Percentiles rank a stretch among this genome's conserved stretches.
phyloP scores from a whole-genome alignment of 108 stramenopile genomes.

The Pseudonitzschia delicatissima region DNA sequence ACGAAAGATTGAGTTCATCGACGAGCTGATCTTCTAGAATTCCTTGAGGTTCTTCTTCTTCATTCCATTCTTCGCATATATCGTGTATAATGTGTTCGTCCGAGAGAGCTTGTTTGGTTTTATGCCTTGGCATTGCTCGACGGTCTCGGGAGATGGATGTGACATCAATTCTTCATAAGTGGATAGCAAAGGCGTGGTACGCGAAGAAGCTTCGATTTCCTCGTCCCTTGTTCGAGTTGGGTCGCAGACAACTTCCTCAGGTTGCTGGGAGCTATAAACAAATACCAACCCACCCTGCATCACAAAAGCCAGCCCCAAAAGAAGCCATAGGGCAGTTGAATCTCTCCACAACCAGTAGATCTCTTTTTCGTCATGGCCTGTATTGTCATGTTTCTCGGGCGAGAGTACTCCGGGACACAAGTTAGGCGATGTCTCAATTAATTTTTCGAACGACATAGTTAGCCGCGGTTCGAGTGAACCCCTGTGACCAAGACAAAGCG shows the following conservation, averaged over 20 bases:
- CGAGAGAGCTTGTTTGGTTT: constrained; percentile 12
- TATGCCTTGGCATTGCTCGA: neutral
- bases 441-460: constrained; percentile 31
- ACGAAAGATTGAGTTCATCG: neutral
- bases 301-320: constrained; percentile 5
- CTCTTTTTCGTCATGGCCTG: neutral
- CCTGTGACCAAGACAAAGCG: constrained; percentile 14
- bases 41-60: constrained; percentile 3
- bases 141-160: neutral
- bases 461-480: constrained; percentile 6
- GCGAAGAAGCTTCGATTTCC: neutral
- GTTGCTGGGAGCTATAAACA: neutral
- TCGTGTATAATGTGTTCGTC: constrained; percentile 14
- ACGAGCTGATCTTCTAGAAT: constrained; percentile 17
- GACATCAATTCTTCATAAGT: constrained; percentile 11
- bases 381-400: constrained; percentile 3
- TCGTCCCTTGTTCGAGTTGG: neutral
- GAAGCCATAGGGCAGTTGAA: constrained; percentile 5
- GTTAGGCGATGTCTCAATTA: neutral
- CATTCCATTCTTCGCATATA: constrained; percentile 12
- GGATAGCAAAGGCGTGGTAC: neutral
- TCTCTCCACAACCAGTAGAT: neutral
- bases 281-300: constrained; percentile 17
- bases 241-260: neutral
- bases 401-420: constrained; percentile 12